Percentiles rank a stretch among this genome's conserved stretches.
Evolutionary conservation across 2,329 filamentous ascomycete species (phyloP).

Genomic region (Paradendryphiella salina): DNA sequence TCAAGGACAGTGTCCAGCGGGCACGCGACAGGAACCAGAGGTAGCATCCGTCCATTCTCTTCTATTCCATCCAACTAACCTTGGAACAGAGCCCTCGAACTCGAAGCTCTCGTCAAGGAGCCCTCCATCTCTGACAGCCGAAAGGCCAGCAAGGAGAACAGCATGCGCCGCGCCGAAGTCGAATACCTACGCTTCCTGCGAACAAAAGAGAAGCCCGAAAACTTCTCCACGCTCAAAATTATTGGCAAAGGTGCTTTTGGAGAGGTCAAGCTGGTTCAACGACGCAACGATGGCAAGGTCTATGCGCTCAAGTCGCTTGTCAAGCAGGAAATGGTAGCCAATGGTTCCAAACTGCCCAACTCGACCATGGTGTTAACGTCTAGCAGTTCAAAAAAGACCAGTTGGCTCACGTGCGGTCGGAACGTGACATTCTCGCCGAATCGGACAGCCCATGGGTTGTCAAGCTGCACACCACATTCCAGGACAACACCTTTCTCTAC

Average conservation of each 20-base stretch:
- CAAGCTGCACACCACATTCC: conserved; percentile 97
- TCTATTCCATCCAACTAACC: conserved; percentile 22
- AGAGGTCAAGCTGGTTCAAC: conserved; percentile 95
- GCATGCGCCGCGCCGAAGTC: conserved; percentile 83
- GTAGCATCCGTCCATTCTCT: conserved; percentile 52
- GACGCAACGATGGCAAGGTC: conserved; percentile 94
- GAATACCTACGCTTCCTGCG: conserved; percentile 92
- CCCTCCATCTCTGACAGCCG: conserved; percentile 72
- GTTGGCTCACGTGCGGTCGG: conserved; percentile 92
- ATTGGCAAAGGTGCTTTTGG: conserved; percentile 99
- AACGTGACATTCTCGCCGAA: conserved; percentile 96
- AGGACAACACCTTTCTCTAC: conserved; percentile 94
- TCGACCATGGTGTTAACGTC: conserved; percentile 21
- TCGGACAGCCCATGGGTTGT: conserved; percentile 99
- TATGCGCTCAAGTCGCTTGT: conserved; percentile 98
- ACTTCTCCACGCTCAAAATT: conserved; percentile 95
- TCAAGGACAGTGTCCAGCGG: conserved; percentile 97
- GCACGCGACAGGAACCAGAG: conserved; percentile 93
- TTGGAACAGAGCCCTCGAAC: conserved; percentile 75
- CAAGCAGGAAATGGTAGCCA: conserved; percentile 85
- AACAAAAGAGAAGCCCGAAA: conserved; percentile 89
- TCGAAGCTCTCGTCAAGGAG: conserved; percentile 83
- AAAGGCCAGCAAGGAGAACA: conserved; percentile 83
- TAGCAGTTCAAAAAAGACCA: conserved; percentile 91
- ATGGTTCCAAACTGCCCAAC: not conserved